A percentile compares a stretch with the other conserved stretches of the same genome.
phyloP scores from a whole-genome alignment of 768 basidiomycete genomes.

The Trametes gibbosa region DNA sequence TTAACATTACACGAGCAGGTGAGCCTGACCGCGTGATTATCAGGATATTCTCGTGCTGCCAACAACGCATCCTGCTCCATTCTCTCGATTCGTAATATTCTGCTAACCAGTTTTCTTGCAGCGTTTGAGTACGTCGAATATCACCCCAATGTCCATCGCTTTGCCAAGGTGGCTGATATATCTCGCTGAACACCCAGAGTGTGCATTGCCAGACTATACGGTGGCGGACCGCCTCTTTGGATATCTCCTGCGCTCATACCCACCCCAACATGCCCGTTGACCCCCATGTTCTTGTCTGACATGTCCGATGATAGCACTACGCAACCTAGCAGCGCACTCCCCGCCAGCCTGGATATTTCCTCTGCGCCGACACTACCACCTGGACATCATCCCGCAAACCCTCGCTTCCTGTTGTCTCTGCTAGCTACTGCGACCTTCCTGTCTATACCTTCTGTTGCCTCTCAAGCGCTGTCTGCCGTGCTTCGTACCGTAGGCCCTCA shows the following conservation, averaged over 20 bases:
- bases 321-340: constrained; percentile 26
- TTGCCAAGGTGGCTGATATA: constrained; percentile 3
- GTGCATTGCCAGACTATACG: constrained; percentile 84
- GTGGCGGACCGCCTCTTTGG: constrained; percentile 75
- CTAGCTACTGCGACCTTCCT: constrained; percentile 87
- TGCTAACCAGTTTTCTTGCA: constrained; percentile 26
- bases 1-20: constrained; percentile 88
- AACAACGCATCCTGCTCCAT: background rate
- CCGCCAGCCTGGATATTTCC: constrained; percentile 17
- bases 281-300: constrained; percentile 50
- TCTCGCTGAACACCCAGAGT: constrained; percentile 45
- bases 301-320: constrained; percentile 1
- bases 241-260: constrained; percentile 66
- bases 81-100: background rate
- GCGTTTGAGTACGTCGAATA: constrained; percentile 79
- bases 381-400: constrained; percentile 71
- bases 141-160: background rate
- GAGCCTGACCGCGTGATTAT: constrained; percentile 26
- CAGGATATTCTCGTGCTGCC: constrained; percentile 8
- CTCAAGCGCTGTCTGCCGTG: constrained; percentile 70
- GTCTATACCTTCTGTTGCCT: constrained; percentile 72
- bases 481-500: constrained; percentile 74
- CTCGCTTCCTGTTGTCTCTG: constrained; percentile 79
- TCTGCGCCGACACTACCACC: constrained; percentile 37
- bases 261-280: constrained; percentile 65